These are phyloP conservation scores for Passiflora organensis DNA, from an alignment of 345 rosid genomes.

Conservation along the genomic window DNA sequence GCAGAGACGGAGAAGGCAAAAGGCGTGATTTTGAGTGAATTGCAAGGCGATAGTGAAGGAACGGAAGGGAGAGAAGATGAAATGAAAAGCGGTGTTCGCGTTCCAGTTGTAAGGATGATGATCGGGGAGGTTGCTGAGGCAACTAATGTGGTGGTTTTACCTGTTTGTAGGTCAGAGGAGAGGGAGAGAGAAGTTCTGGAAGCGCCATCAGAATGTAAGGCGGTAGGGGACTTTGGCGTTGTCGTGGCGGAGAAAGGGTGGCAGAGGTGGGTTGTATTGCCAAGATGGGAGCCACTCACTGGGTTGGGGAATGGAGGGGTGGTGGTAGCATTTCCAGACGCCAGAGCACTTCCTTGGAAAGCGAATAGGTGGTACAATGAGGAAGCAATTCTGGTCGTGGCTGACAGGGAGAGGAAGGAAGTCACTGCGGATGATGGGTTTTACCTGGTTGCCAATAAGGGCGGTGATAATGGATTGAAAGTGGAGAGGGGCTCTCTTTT, in stretches of 20 bases:
- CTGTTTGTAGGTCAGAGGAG: constrained; percentile 63
- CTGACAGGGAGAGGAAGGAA: constrained; percentile 48
- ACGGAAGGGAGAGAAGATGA: constrained; percentile 28
- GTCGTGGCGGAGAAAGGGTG: constrained; percentile 78
- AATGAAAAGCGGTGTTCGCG: constrained; percentile 19
- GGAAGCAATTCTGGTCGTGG: constrained; percentile 72
- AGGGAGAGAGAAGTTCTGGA: constrained; percentile 45
- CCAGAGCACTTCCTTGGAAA: constrained; percentile 66
- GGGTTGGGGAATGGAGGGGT: constrained; percentile 53
- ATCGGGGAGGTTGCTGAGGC: constrained; percentile 82
- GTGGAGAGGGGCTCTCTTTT: constrained; percentile 66
- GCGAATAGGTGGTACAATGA: constrained; percentile 64
- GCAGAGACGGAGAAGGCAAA: constrained; percentile 68
- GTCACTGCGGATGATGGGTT: constrained; percentile 61
- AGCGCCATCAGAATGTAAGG: constrained; percentile 53
- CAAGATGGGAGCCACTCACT: constrained; percentile 54
- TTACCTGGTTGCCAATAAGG: constrained; percentile 46
- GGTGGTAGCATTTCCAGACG: constrained; percentile 66
- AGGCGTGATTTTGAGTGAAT: constrained; percentile 34
- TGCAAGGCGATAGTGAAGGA: constrained; percentile 32
- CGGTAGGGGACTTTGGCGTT: constrained; percentile 63
- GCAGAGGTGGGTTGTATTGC: constrained; percentile 87
- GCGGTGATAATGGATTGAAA: constrained; percentile 39
- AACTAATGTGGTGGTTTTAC: constrained; percentile 57
- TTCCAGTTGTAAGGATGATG: constrained; percentile 69